Conservation (phyloP, 257 asterid genomes). For the Fraxinus excelsior region DNA sequence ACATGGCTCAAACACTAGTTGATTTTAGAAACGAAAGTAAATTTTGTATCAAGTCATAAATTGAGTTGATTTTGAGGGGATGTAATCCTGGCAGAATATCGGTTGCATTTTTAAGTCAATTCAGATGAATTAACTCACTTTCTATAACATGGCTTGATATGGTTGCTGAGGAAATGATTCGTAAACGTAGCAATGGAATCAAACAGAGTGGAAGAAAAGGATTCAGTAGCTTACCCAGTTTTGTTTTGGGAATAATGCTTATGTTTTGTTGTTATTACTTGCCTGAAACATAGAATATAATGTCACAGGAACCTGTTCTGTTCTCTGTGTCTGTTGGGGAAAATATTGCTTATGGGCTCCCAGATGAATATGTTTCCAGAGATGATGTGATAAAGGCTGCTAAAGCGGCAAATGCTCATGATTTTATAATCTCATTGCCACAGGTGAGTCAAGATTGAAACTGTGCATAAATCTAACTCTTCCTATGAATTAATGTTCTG, state of each 20-base stretch:
- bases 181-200: neutral
- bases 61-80: neutral
- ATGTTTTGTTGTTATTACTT: neutral
- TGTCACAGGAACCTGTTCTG: slow-evolving; percentile 83
- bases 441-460: slow-evolving; percentile 54
- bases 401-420: slow-evolving; percentile 98
- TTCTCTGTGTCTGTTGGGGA: slow-evolving; percentile 94
- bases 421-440: slow-evolving; percentile 85
- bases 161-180: neutral
- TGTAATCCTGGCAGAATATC: neutral
- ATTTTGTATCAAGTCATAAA: neutral
- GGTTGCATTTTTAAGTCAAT: neutral
- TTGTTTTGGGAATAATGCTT: neutral
- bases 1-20: neutral
- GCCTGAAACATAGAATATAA: slow-evolving; percentile 22
- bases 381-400: slow-evolving; percentile 94
- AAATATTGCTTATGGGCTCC: slow-evolving; percentile 96
- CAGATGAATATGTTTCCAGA: slow-evolving; percentile 82
- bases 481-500: slow-evolving; percentile 18
- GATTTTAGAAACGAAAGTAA: neutral
- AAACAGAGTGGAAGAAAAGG: neutral
- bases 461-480: slow-evolving; percentile 14
- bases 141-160: neutral
- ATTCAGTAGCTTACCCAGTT: neutral
- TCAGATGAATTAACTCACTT: neutral